Conservation (phyloP, 148 eudicot species). For the Cornus suecica region DNA sequence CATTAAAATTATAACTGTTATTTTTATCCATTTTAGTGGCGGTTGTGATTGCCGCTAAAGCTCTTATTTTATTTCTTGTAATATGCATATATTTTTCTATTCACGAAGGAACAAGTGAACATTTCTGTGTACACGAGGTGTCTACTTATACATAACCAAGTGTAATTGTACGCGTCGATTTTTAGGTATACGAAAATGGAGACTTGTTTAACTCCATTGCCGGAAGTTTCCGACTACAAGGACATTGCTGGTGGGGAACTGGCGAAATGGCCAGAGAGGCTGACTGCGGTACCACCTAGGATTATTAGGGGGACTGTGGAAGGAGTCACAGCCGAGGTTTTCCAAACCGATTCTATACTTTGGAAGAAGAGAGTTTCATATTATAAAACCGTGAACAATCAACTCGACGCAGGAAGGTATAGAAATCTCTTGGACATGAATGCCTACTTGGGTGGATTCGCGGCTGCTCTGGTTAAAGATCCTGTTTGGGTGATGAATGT, state of each 20-base stretch:
- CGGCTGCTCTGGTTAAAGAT: conserved; percentile 57
- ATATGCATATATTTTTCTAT: no score
- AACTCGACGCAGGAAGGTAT: conserved; percentile 60
- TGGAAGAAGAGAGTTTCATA: conserved; percentile 70
- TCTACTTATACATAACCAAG: no score
- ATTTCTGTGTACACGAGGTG: no score
- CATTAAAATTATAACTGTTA: no score
- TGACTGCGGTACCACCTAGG: conserved; percentile 59
- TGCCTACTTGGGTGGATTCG: conserved; percentile 79
- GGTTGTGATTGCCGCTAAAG: no score
- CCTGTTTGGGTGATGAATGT: conserved; percentile 93
- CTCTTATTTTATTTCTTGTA: no score
- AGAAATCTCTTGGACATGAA: conserved; percentile 85
- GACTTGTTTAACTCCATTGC: conserved; percentile 59
- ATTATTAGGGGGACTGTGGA: conserved; percentile 41
- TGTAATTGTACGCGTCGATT: background rate
- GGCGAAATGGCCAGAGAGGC: conserved; percentile 69
- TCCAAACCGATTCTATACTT: conserved; percentile 35
- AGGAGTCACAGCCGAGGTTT: conserved; percentile 50
- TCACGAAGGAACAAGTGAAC: no score
- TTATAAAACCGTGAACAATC: conserved; percentile 69
- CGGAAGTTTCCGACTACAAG: conserved; percentile 38
- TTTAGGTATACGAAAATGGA: conserved; percentile 77
- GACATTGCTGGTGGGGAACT: conserved; percentile 63
- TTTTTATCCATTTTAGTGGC: no score